Percentiles rank a stretch among this genome's conserved stretches.
phyloP scores from a whole-genome alignment of 2,329 filamentous ascomycete species.

The Pestalotiopsis sp. region DNA sequence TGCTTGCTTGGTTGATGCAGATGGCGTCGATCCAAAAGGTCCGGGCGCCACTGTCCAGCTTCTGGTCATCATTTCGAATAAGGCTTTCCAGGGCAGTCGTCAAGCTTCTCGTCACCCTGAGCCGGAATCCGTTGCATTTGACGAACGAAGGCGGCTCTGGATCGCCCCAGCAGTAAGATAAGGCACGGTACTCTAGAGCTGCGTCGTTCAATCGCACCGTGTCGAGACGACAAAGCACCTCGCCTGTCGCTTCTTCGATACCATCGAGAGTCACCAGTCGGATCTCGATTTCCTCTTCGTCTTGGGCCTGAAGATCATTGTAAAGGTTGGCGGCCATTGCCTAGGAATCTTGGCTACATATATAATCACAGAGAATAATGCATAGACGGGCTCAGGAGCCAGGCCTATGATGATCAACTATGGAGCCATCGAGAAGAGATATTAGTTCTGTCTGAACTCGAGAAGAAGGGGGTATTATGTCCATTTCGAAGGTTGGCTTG shows the following conservation, averaged over 20 bases:
- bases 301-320: background rate
- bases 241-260: background rate
- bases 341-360: too few species aligned
- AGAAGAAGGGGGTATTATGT: too few species aligned
- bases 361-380: too few species aligned
- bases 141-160: background rate
- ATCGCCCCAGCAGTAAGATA: slow-evolving; percentile 9
- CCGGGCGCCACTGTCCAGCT: background rate
- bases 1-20: background rate
- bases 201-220: background rate
- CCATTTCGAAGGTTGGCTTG: too few species aligned
- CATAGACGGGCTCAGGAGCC: too few species aligned
- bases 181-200: background rate
- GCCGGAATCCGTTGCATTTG: background rate
- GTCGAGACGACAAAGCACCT: background rate
- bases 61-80: background rate
- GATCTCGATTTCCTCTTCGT: background rate
- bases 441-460: too few species aligned
- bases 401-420: too few species aligned
- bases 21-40: background rate
- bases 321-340: background rate
- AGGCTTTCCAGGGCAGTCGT: background rate
- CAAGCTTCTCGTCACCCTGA: background rate
- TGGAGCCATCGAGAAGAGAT: too few species aligned
- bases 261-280: background rate